Conservation (phyloP, 2,329 filamentous ascomycete species). For the Fusarium graminum region DNA sequence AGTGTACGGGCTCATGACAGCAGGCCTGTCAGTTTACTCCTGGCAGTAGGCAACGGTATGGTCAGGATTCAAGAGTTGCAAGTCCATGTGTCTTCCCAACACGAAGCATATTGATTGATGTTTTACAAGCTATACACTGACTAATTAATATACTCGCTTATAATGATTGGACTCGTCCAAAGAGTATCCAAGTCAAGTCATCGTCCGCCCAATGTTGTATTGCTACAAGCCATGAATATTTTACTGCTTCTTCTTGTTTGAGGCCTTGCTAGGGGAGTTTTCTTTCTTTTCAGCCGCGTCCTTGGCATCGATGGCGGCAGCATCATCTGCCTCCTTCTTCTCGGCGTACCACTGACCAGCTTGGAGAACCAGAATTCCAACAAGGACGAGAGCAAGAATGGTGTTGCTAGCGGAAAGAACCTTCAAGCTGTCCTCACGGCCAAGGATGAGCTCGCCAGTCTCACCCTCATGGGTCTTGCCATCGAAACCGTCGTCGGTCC, state of each 20-base stretch:
- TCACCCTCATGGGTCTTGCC: slow-evolving; percentile 56
- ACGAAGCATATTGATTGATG: slow-evolving; percentile 2
- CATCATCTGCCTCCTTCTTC: slow-evolving; percentile 88
- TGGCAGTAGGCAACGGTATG: background rate
- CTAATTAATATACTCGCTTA: slow-evolving; percentile 11
- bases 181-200: slow-evolving; percentile 3
- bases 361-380: slow-evolving; percentile 93
- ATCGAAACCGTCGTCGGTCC: slow-evolving; percentile 59
- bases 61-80: background rate
- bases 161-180: slow-evolving; percentile 2
- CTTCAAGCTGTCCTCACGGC: slow-evolving; percentile 88
- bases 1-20: background rate
- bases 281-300: slow-evolving; percentile 56
- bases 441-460: slow-evolving; percentile 75
- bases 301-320: slow-evolving; percentile 68
- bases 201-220: background rate
- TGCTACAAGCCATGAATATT: background rate
- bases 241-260: slow-evolving; percentile 57
- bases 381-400: slow-evolving; percentile 90
- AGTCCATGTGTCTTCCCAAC: background rate
- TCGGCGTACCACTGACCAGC: slow-evolving; percentile 99
- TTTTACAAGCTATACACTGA: slow-evolving; percentile 25
- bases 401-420: slow-evolving; percentile 96
- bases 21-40: background rate
- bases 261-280: slow-evolving; percentile 47